Evolutionary conservation across 352 stramenopile genomes (phyloP), one percentile per base, ranked within the genome.

Genomic region (Globisporangium acanthophoron): DNA sequence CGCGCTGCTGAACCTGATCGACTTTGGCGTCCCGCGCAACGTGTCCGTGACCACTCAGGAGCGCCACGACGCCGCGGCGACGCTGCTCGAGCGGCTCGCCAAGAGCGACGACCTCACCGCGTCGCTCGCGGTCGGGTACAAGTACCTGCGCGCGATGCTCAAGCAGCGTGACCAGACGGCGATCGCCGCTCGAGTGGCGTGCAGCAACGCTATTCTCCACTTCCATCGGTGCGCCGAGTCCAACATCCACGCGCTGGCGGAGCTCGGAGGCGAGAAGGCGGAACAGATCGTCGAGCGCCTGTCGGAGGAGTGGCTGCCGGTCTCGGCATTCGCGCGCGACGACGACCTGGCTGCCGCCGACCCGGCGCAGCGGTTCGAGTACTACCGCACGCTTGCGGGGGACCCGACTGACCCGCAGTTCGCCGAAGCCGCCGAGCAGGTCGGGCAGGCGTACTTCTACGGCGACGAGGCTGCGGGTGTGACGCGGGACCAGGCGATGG

Each of bases 361-460:
- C 49, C 73, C 77, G 1, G 53, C 74, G 24, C 70, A 89, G 18
- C 69, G 71, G 7, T 69, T 90, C 15, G 75, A 89, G 44, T 88
- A 89, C 64, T 86, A 87, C 27, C 78, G 75, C 7, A 64, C 66
- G 18, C 65, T 90, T 37, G 80, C 80, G 1, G 72, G 63, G 20
- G 85, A 88, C 40, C 79, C 78, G 0, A 73, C 76, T 51, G 77
- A 90, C 47, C 74, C 86, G 8, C 68, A 81, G 55, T 88, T 72
- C 58, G 59, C 70, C 11, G 70, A 78, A 46, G 83, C 83, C 3
- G 80, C 83, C 16, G 71, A 89, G 29, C 70, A 71, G 29, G 73
- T 93, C 12, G 83, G 75, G 8, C 80, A 90, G 64, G 76, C 84
- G 52, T 80, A 88, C 40, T 91, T 84, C 54, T 90, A 87, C 39